phyloP scores from a whole-genome alignment of 352 stramenopile species.

The Phytophthora lateralis region DNA sequence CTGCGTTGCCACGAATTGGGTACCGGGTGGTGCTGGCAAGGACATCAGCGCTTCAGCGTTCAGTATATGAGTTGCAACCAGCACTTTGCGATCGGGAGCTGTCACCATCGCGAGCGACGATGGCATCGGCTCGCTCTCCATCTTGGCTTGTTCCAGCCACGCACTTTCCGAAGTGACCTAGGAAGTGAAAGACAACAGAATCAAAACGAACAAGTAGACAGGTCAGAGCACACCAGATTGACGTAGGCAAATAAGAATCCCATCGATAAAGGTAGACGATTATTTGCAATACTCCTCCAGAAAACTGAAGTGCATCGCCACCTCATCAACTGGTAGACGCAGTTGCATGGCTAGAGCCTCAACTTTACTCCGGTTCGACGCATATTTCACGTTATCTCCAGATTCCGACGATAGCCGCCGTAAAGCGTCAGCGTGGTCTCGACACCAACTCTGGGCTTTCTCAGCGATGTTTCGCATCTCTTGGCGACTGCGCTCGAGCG shows the following conservation, averaged over 20 bases:
- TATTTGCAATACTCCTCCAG: conserved; percentile 30
- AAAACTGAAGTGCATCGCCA: conserved; percentile 62
- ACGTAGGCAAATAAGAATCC: not conserved
- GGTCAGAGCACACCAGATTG: not conserved
- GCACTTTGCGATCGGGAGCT: not conserved
- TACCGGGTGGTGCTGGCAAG: conserved; percentile 1
- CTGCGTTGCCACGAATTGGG: conserved; percentile 14
- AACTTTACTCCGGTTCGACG: conserved; percentile 41
- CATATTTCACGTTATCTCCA: not conserved
- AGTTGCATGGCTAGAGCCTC: conserved; percentile 53
- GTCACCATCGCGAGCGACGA: conserved; percentile 15
- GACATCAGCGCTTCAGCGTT: not conserved
- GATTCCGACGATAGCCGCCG: conserved; percentile 22
- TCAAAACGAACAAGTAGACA: conserved; percentile 7
- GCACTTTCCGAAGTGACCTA: conserved; percentile 1
- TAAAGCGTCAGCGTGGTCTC: conserved; percentile 48
- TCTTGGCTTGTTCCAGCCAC: conserved; percentile 5
- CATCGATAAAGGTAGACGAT: not conserved
- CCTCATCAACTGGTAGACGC: conserved; percentile 54
- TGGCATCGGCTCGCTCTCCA: conserved; percentile 13
- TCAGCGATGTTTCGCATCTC: conserved; percentile 57
- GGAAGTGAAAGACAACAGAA: not conserved
- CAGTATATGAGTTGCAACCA: not conserved
- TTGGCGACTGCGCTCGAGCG: conserved; percentile 32
- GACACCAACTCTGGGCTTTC: conserved; percentile 63